Evolutionary conservation across 2,329 filamentous ascomycete genomes (phyloP).

Genomic region (Fusarium sambucinum): DNA sequence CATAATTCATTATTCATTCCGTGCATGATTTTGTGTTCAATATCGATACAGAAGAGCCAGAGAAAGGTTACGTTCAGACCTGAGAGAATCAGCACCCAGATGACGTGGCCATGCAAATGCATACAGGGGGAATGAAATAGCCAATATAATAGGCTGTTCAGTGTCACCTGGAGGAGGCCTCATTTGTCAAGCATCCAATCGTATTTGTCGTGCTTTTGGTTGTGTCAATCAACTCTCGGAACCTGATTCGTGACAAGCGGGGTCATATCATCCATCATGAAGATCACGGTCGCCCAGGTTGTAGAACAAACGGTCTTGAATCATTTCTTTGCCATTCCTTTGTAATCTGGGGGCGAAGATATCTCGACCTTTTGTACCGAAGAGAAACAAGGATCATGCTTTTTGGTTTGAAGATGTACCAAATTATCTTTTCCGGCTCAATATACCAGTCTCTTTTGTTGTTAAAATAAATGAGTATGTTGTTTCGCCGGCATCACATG

Average conservation of each 20-base stretch:
- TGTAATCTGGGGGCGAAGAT: no score
- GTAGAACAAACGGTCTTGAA: accelerated
- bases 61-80: no score
- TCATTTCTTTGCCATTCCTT: no score
- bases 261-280: neutral
- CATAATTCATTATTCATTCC: no score
- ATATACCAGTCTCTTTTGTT: neutral
- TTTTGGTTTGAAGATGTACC: neutral
- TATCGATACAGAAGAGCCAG: no score
- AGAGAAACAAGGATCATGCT: accelerated
- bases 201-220: neutral
- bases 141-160: neutral
- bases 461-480: no score
- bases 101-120: neutral
- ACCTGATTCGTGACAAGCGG: neutral
- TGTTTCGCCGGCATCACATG: no score
- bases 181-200: neutral
- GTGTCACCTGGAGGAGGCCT: no score
- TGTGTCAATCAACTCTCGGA: neutral
- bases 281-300: neutral
- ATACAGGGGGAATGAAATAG: accelerated
- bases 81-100: no score
- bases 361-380: accelerated
- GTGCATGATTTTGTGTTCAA: no score
- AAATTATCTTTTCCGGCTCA: neutral